These are phyloP conservation scores for Chaetoscypha palmicola DNA, from an alignment of 2,329 filamentous ascomycete genomes.

Conservation along the genomic window DNA sequence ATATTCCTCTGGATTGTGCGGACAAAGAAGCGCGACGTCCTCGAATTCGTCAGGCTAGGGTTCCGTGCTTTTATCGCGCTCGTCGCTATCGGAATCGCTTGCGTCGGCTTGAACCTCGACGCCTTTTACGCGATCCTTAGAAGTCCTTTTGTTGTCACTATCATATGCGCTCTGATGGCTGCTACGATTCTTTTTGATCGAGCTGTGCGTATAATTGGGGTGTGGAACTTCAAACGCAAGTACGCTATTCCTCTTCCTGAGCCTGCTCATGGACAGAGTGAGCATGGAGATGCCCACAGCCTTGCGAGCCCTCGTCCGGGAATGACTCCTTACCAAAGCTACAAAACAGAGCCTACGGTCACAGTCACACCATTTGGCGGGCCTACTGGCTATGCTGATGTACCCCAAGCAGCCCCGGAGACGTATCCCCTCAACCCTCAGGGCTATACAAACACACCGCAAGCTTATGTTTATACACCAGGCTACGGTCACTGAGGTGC, in stretches of 20 bases:
- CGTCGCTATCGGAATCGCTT: slow-evolving; percentile 2
- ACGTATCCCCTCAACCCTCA: not conserved
- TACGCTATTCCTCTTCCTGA: slow-evolving; percentile 5
- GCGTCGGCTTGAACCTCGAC: not conserved
- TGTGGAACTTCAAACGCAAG: slow-evolving; percentile 3
- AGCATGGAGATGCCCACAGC: slow-evolving; percentile 2
- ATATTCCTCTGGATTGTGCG: slow-evolving; percentile 8
- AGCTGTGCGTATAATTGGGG: slow-evolving; percentile 1
- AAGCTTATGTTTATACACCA: not conserved
- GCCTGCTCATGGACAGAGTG: not conserved
- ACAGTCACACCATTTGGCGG: not conserved
- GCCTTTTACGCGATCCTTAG: not conserved
- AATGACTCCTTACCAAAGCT: not conserved
- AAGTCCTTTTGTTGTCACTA: slow-evolving; percentile 5
- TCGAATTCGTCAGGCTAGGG: slow-evolving; percentile 4
- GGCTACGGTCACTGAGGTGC: not conserved
- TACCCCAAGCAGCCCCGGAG: not conserved
- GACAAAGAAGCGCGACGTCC: slow-evolving; percentile 9
- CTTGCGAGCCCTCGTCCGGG: not conserved
- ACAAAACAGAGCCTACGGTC: not conserved
- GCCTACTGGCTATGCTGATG: not conserved
- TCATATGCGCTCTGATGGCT: slow-evolving; percentile 2
- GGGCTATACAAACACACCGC: not conserved
- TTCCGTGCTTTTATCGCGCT: slow-evolving; percentile 7
- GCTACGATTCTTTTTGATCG: slow-evolving; percentile 3